These are phyloP conservation scores for Orbilia ellipsospora DNA, from an alignment of 2,329 filamentous ascomycete genomes.

Conservation along the genomic window DNA sequence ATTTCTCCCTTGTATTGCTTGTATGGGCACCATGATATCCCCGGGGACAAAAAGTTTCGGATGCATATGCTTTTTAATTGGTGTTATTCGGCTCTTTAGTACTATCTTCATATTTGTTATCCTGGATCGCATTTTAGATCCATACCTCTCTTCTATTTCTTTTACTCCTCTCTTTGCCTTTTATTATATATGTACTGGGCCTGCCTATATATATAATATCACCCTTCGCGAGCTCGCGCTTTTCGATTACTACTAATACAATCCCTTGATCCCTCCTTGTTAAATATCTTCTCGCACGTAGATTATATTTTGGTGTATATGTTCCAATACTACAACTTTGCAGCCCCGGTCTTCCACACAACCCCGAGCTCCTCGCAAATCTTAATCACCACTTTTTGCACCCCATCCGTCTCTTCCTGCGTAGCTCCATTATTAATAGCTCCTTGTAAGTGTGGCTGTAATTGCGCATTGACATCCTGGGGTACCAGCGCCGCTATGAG, in stretches of 20 bases:
- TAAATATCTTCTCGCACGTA: not conserved
- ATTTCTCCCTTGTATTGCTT: conserved; percentile 1
- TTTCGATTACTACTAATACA: not conserved
- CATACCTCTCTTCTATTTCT: conserved; percentile 2
- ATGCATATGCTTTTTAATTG: conserved; percentile 24
- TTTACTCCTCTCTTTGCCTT: not conserved
- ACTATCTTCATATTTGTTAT: not conserved
- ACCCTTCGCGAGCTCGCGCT: not conserved
- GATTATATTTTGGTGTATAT: not conserved
- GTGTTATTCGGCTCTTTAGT: conserved; percentile 19
- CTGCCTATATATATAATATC: not conserved
- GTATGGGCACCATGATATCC: conserved; percentile 34
- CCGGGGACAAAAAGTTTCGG: conserved; percentile 43
- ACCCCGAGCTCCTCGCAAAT: conserved; percentile 66
- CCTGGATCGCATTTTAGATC: not conserved
- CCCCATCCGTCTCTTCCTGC: conserved; percentile 66
- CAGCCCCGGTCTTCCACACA: conserved; percentile 39
- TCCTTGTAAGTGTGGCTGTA: conserved; percentile 68
- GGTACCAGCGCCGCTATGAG: conserved; percentile 67
- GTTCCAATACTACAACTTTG: conserved; percentile 24
- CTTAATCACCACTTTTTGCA: conserved; percentile 65
- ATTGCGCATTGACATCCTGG: conserved; percentile 68
- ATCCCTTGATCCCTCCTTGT: not conserved
- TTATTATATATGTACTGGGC: not conserved
- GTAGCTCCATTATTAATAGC: conserved; percentile 67